Evolutionary conservation across 2,329 filamentous ascomycete genomes (phyloP).

Genomic region (Pyrenophora tritici-repentis): DNA sequence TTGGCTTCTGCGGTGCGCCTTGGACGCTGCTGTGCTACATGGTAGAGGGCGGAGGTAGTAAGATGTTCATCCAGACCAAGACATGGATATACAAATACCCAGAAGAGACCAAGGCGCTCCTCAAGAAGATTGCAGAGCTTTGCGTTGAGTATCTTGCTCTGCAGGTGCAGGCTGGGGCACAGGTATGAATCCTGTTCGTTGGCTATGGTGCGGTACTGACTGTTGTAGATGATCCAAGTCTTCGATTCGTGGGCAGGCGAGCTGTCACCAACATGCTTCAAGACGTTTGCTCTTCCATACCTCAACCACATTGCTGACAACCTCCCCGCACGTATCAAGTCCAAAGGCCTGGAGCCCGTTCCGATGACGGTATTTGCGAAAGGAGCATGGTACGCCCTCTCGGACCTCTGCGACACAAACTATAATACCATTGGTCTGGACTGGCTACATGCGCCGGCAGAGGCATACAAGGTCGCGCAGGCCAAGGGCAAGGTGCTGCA

Average conservation of each 20-base stretch:
- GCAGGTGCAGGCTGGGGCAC: constrained; percentile 91
- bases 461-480: constrained; percentile 76
- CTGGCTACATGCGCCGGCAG: constrained; percentile 88
- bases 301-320: constrained; percentile 81
- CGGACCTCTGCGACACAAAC: constrained; percentile 82
- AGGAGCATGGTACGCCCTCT: constrained; percentile 93
- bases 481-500: constrained; percentile 79
- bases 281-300: constrained; percentile 83
- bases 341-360: constrained; percentile 76
- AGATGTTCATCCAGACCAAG: constrained; percentile 92
- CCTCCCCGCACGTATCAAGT: constrained; percentile 73
- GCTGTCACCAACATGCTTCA: constrained; percentile 81
- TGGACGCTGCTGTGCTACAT: constrained; percentile 99
- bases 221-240: constrained; percentile 77
- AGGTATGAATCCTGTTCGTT: constrained; percentile 56
- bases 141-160: constrained; percentile 93
- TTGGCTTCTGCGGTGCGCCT: constrained; percentile 95
- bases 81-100: constrained; percentile 95
- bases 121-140: constrained; percentile 90
- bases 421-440: constrained; percentile 95
- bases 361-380: constrained; percentile 99
- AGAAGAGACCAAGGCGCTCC: constrained; percentile 75
- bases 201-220: constrained; percentile 18
- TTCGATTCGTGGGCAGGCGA: constrained; percentile 99
- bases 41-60: constrained; percentile 96